Evolutionary conservation across 768 basidiomycete species (phyloP), one percentile per base, ranked within the genome.

Genomic region (Tricholoma terreum): DNA sequence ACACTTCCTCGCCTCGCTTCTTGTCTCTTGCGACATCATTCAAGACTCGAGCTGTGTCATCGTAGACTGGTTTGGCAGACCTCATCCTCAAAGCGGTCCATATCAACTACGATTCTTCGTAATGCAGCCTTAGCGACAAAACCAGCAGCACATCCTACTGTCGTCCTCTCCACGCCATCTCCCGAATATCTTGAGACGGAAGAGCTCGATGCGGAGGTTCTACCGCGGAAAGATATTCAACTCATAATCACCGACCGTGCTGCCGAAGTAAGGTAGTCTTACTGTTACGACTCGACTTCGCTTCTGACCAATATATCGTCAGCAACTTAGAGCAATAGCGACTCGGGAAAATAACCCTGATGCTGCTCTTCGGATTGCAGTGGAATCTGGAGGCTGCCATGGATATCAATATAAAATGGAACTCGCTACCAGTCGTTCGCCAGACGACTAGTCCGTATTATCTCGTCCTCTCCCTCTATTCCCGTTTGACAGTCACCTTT

Each of bases 381-480:
- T 98, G 22, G 94, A 97, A 65, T 92, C 89, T 10, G 96, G 96
- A 10, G 96, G 96, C 17, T 98, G 96, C 67, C 95, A 98, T 69
- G 96, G 96, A 35, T 98, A 98, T 71, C 94, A 97, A 66, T 97
- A 98, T 72, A 95, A 91, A 63, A 84, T 98, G 81, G 85, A 89
- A 55, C 80, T 98, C 3, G 87, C 90, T 2, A 79, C 77, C 35
- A 71, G 74, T 43, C 77, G 78, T 14, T 75, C 79, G 27, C 77
- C 79, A 4, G 93, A 94, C 61, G 94, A 97, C 72, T 97, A 94
- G 94, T 95, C 68, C 68, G 92, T 77, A 11, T 51, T 36, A 36
- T 19, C 49, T 21, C 42, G 54, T 45, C n/a, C 34, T 27, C 22
- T 2, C 56, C 10, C 30, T 56, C 22, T 30, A 10, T 27, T 22